phyloP scores from a whole-genome alignment of 2,329 filamentous ascomycete species.

The Diaporthe australafricana region DNA sequence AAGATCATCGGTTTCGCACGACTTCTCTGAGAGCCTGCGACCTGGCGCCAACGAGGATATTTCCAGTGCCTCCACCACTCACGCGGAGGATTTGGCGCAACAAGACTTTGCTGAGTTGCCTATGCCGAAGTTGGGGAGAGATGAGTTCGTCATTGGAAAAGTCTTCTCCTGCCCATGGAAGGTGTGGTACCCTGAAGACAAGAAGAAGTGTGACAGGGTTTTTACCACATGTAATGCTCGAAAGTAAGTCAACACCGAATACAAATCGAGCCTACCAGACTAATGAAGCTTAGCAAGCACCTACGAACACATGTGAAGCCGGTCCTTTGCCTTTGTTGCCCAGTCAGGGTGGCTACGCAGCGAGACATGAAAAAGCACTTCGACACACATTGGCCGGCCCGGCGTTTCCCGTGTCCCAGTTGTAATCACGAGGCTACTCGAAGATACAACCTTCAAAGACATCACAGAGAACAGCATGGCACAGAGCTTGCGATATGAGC shows the following conservation, averaged over 20 bases:
- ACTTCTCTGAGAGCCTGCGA: neutral
- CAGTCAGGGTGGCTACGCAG: neutral
- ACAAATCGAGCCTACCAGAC: neutral
- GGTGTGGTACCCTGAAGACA: neutral
- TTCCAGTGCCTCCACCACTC: neutral
- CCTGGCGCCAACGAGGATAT: neutral
- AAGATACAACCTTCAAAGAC: neutral
- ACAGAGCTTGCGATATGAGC: too few species aligned
- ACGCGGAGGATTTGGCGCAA: neutral
- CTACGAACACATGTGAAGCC: neutral
- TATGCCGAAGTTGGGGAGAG: neutral
- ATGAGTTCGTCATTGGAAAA: neutral
- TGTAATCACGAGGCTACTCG: neutral
- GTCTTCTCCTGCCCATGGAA: neutral
- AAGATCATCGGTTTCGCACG: neutral
- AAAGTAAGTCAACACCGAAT: neutral
- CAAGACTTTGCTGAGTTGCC: neutral
- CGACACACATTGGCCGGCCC: neutral
- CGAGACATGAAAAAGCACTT: slow-evolving; percentile 4
- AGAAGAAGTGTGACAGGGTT: accelerated
- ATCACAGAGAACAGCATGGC: neutral
- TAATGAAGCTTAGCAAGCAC: neutral
- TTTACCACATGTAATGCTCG: neutral
- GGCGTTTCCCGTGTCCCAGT: neutral
- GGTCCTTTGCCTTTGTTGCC: neutral